These are phyloP conservation scores for Pseudocercospora cruenta DNA, from an alignment of 2,329 filamentous ascomycete species.

Conservation along the genomic window DNA sequence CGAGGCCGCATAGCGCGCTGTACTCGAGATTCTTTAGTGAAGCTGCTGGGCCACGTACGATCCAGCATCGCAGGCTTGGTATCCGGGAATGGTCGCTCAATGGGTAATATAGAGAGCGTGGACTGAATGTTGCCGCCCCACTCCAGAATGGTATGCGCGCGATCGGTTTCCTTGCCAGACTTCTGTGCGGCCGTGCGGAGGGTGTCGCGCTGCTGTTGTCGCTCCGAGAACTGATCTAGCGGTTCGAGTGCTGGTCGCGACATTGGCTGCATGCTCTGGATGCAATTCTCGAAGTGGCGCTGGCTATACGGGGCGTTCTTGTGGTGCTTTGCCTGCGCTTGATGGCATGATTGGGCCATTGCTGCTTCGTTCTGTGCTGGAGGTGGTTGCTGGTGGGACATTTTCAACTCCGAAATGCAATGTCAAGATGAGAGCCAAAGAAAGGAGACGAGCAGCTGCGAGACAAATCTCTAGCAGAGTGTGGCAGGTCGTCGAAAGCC, in stretches of 20 bases:
- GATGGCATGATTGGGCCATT: not conserved
- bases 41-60: conserved; percentile 7
- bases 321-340: not conserved
- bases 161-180: not conserved
- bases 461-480: not conserved
- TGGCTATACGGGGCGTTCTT: not conserved
- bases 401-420: not conserved
- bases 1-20: not conserved
- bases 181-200: not conserved
- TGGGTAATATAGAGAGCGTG: not conserved
- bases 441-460: not conserved
- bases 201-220: not conserved
- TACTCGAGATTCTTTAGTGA: not conserved
- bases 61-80: conserved; percentile 1
- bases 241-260: not conserved
- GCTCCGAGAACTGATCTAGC: not conserved
- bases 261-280: not conserved
- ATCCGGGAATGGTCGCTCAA: not conserved
- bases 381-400: not conserved
- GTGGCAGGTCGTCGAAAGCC: no score
- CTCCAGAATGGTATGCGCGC: conserved; percentile 1
- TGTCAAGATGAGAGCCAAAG: not conserved
- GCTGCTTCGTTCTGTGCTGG: not conserved
- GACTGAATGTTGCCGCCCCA: conserved; percentile 13
- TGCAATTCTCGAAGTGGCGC: not conserved